phyloP scores from a whole-genome alignment of 805 yeast genomes.

The Candida hungchunana region DNA sequence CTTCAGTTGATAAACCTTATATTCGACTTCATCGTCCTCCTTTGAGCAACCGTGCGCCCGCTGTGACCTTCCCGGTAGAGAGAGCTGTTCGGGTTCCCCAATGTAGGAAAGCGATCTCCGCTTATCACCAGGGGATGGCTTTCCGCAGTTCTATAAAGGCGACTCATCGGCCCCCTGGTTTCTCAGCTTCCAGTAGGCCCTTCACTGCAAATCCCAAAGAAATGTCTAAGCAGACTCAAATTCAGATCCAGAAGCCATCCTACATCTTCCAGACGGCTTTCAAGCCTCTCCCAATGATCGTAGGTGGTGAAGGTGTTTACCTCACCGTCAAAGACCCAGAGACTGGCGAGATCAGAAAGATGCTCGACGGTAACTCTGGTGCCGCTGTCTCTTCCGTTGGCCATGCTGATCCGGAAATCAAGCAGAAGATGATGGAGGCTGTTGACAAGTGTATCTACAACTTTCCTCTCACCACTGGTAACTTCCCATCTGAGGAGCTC shows the following conservation, averaged over 20 bases:
- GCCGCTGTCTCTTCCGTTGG: constrained; percentile 51
- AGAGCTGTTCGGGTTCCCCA: constrained; percentile 2
- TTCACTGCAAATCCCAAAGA: background rate
- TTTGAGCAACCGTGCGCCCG: background rate
- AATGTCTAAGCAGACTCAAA: constrained; percentile 9
- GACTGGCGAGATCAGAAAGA: constrained; percentile 30
- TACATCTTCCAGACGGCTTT: constrained; percentile 31
- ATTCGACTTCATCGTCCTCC: no score
- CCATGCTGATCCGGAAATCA: constrained; percentile 39
- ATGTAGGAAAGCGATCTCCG: constrained; percentile 7
- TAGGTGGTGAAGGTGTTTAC: constrained; percentile 35
- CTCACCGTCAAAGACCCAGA: constrained; percentile 34
- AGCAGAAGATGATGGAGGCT: constrained; percentile 36
- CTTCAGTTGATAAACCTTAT: no score
- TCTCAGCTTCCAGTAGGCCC: background rate
- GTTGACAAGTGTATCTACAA: constrained; percentile 35
- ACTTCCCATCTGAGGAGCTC: constrained; percentile 37
- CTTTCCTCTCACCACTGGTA: constrained; percentile 30
- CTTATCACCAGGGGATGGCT: constrained; percentile 1
- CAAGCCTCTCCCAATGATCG: constrained; percentile 29
- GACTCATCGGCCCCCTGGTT: background rate
- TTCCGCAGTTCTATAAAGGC: constrained; percentile 1
- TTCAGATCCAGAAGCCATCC: constrained; percentile 14
- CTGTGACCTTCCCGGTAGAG: constrained; percentile 2
- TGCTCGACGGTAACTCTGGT: constrained; percentile 44